Evolutionary conservation across 1,284 basidiomycete species (phyloP).

Genomic region (Pseudozyma sp.): DNA sequence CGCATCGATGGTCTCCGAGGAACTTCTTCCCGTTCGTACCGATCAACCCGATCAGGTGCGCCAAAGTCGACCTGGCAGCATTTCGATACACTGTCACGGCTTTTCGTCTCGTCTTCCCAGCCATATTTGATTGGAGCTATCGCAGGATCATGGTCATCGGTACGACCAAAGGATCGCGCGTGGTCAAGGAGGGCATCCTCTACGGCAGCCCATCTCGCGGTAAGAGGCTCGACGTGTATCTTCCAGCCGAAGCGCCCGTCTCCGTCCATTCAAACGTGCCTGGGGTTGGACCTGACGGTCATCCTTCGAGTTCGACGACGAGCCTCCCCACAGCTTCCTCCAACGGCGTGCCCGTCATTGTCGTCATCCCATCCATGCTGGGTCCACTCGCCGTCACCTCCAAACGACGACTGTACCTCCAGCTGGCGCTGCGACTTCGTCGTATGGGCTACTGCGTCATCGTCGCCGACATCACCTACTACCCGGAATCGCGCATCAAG

Average conservation of each 20-base stretch:
- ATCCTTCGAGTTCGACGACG: not conserved
- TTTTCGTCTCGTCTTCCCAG: slow-evolving; percentile 51
- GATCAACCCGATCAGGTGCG: slow-evolving; percentile 59
- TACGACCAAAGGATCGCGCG: slow-evolving; percentile 54
- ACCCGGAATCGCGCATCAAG: slow-evolving; percentile 63
- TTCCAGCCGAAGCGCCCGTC: slow-evolving; percentile 40
- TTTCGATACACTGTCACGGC: slow-evolving; percentile 57
- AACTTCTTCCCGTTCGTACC: slow-evolving; percentile 62
- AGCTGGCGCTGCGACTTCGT: slow-evolving; percentile 67
- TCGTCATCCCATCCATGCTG: slow-evolving; percentile 67
- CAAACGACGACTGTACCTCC: slow-evolving; percentile 61
- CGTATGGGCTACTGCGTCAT: slow-evolving; percentile 69
- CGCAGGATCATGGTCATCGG: slow-evolving; percentile 65
- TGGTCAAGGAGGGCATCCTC: slow-evolving; percentile 64
- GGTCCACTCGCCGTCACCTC: slow-evolving; percentile 54
- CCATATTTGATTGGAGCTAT: slow-evolving; percentile 64
- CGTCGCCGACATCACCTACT: slow-evolving; percentile 68
- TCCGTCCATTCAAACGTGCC: not conserved
- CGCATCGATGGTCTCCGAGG: slow-evolving; percentile 20
- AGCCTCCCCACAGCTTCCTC: slow-evolving; percentile 3
- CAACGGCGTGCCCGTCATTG: slow-evolving; percentile 63
- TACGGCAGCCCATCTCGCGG: slow-evolving; percentile 55
- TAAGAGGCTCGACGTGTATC: slow-evolving; percentile 64
- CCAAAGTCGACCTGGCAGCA: slow-evolving; percentile 61
- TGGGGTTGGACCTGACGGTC: not conserved